Evolutionary conservation across 805 yeast genomes (phyloP), one percentile per base, ranked within the genome.

Genomic region (Zygoascus flipseniorum): DNA sequence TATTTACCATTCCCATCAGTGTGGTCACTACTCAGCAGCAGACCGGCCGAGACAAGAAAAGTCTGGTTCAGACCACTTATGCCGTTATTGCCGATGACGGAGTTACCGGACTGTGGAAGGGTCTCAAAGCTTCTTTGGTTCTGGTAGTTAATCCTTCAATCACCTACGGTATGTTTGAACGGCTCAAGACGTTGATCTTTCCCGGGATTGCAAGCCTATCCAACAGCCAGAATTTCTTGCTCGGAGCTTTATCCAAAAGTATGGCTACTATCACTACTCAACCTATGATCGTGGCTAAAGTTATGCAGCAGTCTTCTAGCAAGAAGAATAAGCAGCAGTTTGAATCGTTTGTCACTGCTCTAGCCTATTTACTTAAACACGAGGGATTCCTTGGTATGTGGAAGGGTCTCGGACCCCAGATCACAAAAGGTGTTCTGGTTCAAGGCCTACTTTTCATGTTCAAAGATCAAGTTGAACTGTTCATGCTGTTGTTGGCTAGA

Each of bases 381-480:
- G 93, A 86, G 62, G 89, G 86, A 28, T 42, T 80, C 41, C 57
- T 60, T 11, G 83, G 90, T 0, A 71, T 87, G 56, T 88, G 88
- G 80, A 86, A 83, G 71, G 96, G 96, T 2, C 62, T 88, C 31
- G 77, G 81, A 2, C 95, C 95, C 5, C 96, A 88, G 66, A 73
- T 88, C 54, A 66, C 82, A 42, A 88, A 88, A 72, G 95, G 93
- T 1, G 83, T 87, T 1, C 68, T 88, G 44, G 95, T 87, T 4
- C 96, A 88, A 68, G 96, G 96, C 0, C 72, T 88, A 56, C 73
- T 88, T 61, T 85, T 88, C 64, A 85, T 85, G 83, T 85, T 83
- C 69, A 86, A 82, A 68, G 93, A 86, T 60, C 87, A 83, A 65
- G 74, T 66, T 57, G 73, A 69, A 61, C 58, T 64, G 16, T 58